Evolutionary conservation across 257 asterid genomes (phyloP).

Genomic region (Nicotiana tomentosiformis): DNA sequence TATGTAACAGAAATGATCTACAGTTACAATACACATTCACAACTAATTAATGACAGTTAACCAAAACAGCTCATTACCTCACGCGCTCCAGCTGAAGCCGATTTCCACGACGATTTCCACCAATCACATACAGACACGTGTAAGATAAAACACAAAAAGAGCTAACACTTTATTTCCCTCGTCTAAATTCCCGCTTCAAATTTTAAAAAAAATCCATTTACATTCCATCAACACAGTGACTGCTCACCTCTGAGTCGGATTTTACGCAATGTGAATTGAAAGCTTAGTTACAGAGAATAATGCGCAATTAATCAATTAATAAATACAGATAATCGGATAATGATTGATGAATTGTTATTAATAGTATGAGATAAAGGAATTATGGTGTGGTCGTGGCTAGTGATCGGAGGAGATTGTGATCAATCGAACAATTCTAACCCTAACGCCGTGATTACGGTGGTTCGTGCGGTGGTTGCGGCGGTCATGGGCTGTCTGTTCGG

Average conservation of each 20-base stretch:
- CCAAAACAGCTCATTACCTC: background rate
- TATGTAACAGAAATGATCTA: too few species aligned
- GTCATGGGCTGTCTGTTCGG: constrained; percentile 65
- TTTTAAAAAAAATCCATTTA: background rate
- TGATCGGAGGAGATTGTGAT: background rate
- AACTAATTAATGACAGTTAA: too few species aligned
- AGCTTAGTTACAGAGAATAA: background rate
- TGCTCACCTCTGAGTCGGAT: background rate
- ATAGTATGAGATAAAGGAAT: background rate
- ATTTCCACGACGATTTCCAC: background rate
- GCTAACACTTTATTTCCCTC: background rate
- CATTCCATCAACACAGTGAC: background rate
- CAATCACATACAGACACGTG: background rate
- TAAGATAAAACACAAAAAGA: background rate
- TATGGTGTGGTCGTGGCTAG: background rate
- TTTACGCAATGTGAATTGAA: background rate
- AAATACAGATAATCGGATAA: background rate
- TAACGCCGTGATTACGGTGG: background rate
- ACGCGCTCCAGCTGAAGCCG: background rate
- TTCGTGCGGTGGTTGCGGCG: constrained; percentile 13
- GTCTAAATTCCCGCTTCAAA: background rate
- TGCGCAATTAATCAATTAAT: background rate
- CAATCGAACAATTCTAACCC: background rate
- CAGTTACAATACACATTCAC: too few species aligned
- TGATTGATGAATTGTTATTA: background rate